phyloP scores from a whole-genome alignment of 305 asterid species.

The Fraxinus albicans region DNA sequence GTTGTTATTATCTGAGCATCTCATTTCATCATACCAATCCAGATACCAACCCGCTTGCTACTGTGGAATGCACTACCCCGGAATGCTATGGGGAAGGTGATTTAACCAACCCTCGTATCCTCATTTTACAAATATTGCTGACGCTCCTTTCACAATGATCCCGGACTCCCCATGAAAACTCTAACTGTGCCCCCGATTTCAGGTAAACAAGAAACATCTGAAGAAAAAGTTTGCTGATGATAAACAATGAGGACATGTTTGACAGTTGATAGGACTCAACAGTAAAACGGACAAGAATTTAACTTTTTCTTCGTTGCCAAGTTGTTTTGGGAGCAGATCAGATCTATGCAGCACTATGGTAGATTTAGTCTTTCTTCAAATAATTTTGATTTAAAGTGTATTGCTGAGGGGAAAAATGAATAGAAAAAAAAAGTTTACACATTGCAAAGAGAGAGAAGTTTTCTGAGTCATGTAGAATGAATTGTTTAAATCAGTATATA shows the following conservation, averaged over 20 bases:
- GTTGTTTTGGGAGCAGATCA: not conserved
- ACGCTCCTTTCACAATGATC: not conserved
- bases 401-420: not conserved
- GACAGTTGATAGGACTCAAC: not conserved
- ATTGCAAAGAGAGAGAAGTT: not conserved
- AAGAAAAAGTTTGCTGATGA: slow-evolving; percentile 55
- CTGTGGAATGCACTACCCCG: slow-evolving; percentile 86
- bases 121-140: not conserved
- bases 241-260: not conserved
- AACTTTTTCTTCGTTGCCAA: not conserved
- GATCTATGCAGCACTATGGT: not conserved
- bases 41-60: slow-evolving; percentile 74
- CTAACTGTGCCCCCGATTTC: slow-evolving; percentile 11
- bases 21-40: slow-evolving; percentile 12
- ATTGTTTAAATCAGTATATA: not conserved
- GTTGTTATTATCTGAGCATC: not conserved
- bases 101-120: not conserved
- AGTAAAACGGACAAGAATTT: not conserved
- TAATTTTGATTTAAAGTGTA: not conserved
- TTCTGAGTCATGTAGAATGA: not conserved
- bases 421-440: not conserved
- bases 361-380: not conserved
- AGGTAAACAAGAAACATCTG: slow-evolving; percentile 92
- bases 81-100: slow-evolving; percentile 97
- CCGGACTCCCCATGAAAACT: not conserved